These are phyloP conservation scores for Amanita subjunquillea DNA, from an alignment of 768 basidiomycete species.

Conservation along the genomic window DNA sequence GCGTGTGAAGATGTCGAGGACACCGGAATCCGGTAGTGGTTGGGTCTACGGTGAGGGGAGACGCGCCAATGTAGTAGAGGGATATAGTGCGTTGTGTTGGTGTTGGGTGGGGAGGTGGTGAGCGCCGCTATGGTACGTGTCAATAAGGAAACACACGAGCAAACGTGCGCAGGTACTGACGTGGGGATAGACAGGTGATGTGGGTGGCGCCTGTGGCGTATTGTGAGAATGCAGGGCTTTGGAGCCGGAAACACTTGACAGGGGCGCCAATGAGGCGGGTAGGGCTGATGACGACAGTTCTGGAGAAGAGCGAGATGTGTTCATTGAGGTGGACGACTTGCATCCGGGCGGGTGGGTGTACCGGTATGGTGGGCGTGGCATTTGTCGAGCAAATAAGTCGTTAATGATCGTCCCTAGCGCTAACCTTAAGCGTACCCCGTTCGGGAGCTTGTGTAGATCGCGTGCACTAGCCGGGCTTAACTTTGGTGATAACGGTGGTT, in stretches of 20 bases:
- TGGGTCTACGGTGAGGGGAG: conserved; percentile 45
- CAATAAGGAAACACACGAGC: conserved; percentile 11
- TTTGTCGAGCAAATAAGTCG: conserved; percentile 69
- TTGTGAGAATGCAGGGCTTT: conserved; percentile 6
- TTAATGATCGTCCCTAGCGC: conserved; percentile 72
- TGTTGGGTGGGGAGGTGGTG: conserved; percentile 14
- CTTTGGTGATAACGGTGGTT: conserved; percentile 38
- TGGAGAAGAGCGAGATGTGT: conserved; percentile 14
- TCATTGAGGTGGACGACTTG: conserved; percentile 13
- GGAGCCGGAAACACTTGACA: conserved; percentile 11
- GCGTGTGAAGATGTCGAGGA: conserved; percentile 61
- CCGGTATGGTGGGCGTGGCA: conserved; percentile 40
- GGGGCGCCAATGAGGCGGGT: conserved; percentile 8
- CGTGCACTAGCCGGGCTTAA: conserved; percentile 19
- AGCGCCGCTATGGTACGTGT: conserved; percentile 5
- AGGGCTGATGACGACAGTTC: conserved; percentile 10
- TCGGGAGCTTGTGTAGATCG: conserved; percentile 60
- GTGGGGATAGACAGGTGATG: neutral
- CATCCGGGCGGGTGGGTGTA: conserved; percentile 22
- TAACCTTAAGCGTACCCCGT: conserved; percentile 71
- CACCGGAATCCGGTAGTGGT: conserved; percentile 57
- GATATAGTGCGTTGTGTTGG: conserved; percentile 29
- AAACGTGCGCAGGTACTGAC: conserved; percentile 6
- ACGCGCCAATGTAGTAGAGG: conserved; percentile 52
- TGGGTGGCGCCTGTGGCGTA: neutral